Base-by-base conservation (phyloP, 768 basidiomycete species). In the Phylloporus arenicola region DNA sequence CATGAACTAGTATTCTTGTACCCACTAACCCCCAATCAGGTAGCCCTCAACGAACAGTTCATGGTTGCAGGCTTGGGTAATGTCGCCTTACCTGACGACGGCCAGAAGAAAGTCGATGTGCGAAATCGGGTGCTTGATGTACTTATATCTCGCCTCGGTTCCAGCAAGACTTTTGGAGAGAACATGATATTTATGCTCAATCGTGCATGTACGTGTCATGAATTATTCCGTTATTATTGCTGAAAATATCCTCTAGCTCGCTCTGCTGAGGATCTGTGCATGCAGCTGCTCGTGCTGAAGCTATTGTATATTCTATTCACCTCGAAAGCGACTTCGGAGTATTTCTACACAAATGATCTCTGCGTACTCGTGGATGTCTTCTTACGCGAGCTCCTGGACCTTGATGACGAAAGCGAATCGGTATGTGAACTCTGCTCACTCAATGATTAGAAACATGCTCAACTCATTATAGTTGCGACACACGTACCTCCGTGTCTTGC, bases 141-240 rank as follows among this genome's bases (percentile, higher is more conserved):
- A 0, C 74, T 99, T 20, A 86, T 90, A 75, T 75, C 86, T n/a
- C 82, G 93, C 17, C 69, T 90, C 24, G 84, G 87, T 4, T 82
- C 81, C n/a, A 89, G 84, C 68, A 90, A 89, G 73, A 96, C 96
- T 1, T 96, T 99, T 62, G 93, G 94, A 4, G 94, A 93, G 71
- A 99, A 98, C 64, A 81, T 99, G 77, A 97, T 99, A 50, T 99
- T 97, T 68, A 99, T 99, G 88, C 74, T 99, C 40, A 98, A 99
- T 62, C 84, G 96, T 52, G 88, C 94, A 40, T 79, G 93, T 94
- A 62, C 59, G 88, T 76, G 12, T 33, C 31, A n/a, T 48, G 16
- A 7, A 6, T 16, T n/a, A 9, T 45, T 29, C 40, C 31, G 51
- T 10, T 49, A 42, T 40, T 35, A 4, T 22, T 4, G n/a, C 52